Base-by-base conservation (phyloP, 2,329 filamentous ascomycete species). In the Neonectria magnoliae region DNA sequence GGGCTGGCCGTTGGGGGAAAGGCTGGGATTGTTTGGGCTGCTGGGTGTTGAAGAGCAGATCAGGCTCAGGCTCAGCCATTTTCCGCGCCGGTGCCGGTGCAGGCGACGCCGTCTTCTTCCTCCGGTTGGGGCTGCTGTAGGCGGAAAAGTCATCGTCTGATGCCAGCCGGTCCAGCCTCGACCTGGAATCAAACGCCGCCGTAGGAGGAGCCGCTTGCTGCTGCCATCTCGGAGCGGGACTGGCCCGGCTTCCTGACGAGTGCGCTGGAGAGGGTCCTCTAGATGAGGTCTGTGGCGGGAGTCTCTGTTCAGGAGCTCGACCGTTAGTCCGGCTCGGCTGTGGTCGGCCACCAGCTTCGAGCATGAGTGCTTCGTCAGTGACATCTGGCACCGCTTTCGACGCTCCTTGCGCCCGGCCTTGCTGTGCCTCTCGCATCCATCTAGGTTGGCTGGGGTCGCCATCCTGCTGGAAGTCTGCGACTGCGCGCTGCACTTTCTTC, bases 401-500 rank as follows among this genome's bases (percentile, higher is more conserved):
- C 41, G 74, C 47, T 71, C 75, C 70, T 27, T 75, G 79, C 33
- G 69, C 69, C 38, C 78, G 80, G 2, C 84, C 82, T 60, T 83
- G 80, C 47, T 87, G 85, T 3, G 89, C 86, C 62, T 94, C 91
- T 72, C 91, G 90, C 95, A 99, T 97, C 96, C 96, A 99, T 76
- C 93, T 96, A 0, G 96, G 96, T 76, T 97, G 93, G 74, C 78
- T 92, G 2, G 91, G 85, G 74, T 97, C 94, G 16, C 78, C 91
- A 45, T 86, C 85, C 68, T 88, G 84, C 69, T 91, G 88, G 64
- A 98, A 92, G 16, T 99, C 96, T 9, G 94, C 90, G 36, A 98
- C 92, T 5, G 93, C 95, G 78, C 96, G 93, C 74, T 97, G 93
- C 62, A 98, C 88, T 76, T 93, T 94, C 80, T 97, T 99, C 75